A percentile compares a stretch with the other conserved stretches of the same genome.
Conservation (phyloP, 768 basidiomycete genomes). For the Cytidiella melzeri region DNA sequence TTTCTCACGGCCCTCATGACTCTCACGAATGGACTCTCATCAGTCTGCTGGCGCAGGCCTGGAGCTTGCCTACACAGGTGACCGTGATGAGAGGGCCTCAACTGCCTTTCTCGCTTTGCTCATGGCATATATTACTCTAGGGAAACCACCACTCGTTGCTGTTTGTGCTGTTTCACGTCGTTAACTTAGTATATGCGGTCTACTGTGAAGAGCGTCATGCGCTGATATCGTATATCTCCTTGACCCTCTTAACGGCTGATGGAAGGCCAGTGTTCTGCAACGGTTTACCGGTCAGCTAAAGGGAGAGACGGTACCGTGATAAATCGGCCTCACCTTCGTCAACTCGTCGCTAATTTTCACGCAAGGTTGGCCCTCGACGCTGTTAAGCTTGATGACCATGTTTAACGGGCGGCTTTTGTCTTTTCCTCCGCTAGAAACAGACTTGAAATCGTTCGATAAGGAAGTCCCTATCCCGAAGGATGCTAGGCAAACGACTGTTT, state of each 20-base stretch:
- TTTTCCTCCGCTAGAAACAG: slow-evolving; percentile 33
- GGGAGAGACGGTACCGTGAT: not conserved
- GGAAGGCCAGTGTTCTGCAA: slow-evolving; percentile 45
- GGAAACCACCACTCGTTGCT: no score
- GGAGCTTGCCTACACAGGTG: not conserved
- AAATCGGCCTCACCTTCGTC: slow-evolving; percentile 50
- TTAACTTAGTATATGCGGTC: not conserved
- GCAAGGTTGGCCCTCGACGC: slow-evolving; percentile 67
- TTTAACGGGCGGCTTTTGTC: slow-evolving; percentile 79
- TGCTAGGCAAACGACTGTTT: slow-evolving; percentile 36
- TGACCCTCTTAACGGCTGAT: slow-evolving; percentile 43
- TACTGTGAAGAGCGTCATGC: not conserved
- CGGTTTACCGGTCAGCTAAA: not conserved
- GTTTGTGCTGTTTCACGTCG: no score
- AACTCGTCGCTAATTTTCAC: slow-evolving; percentile 94
- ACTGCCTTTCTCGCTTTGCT: not conserved
- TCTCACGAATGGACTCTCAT: not conserved
- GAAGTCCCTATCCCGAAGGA: slow-evolving; percentile 93
- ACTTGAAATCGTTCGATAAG: slow-evolving; percentile 82
- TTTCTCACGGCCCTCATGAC: not conserved
- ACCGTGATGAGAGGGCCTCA: not conserved
- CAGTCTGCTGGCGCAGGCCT: not conserved
- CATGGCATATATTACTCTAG: no score
- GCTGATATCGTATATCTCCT: slow-evolving; percentile 36
- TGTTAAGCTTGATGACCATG: slow-evolving; percentile 90